Evolutionary conservation across 106 monocot genomes (phyloP).

Genomic region (Dendrobium catenatum): DNA sequence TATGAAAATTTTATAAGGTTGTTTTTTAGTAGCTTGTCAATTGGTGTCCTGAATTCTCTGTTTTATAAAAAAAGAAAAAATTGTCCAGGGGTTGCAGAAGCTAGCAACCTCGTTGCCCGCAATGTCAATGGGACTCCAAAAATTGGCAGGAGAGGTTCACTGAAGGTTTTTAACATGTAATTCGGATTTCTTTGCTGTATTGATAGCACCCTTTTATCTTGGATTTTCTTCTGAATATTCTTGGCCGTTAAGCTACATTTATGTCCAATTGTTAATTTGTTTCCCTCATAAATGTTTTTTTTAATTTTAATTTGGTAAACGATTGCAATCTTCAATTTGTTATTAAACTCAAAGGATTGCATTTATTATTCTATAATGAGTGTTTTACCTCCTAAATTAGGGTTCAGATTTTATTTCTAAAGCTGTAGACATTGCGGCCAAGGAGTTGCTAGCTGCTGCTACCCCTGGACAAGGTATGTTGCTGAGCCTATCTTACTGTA

Average conservation of each 20-base stretch:
- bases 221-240: not conserved
- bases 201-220: not conserved
- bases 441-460: constrained; percentile 67
- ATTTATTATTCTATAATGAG: not conserved
- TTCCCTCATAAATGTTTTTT: not conserved
- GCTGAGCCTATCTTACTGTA: not conserved
- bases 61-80: too few species aligned
- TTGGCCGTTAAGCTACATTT: not conserved
- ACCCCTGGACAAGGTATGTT: constrained; percentile 74
- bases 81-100: too few species aligned
- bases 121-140: not conserved
- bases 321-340: not conserved
- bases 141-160: not conserved
- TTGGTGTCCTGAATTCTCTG: too few species aligned
- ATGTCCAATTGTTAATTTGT: not conserved
- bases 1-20: too few species aligned
- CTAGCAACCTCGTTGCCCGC: not conserved
- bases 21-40: too few species aligned
- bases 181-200: not conserved
- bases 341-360: not conserved
- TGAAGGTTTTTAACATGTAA: not conserved
- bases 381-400: constrained; percentile 19
- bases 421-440: constrained; percentile 74
- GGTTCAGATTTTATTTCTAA: constrained; percentile 60
- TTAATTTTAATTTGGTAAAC: not conserved